These are phyloP conservation scores for Alliaria petiolata DNA, from an alignment of 345 rosid genomes.

Conservation along the genomic window DNA sequence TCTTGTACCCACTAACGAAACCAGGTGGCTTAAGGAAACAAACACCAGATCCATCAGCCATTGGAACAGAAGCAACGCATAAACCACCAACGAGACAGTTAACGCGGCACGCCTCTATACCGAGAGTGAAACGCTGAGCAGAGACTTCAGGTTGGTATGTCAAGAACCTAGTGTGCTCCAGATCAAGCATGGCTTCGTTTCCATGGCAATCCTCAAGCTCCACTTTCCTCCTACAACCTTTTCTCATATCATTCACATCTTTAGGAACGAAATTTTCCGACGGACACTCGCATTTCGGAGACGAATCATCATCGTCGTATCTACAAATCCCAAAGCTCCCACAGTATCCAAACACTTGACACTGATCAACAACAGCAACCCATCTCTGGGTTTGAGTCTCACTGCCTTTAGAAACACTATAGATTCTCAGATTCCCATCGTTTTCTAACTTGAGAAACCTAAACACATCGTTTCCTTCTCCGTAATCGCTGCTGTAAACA, in stretches of 20 bases:
- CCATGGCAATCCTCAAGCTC: slow-evolving; percentile 52
- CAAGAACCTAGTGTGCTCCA: slow-evolving; percentile 51
- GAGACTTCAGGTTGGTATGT: slow-evolving; percentile 43
- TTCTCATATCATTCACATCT: slow-evolving; percentile 43
- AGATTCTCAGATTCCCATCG: slow-evolving; percentile 69
- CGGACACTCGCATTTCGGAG: slow-evolving; percentile 59
- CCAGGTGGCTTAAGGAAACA: slow-evolving; percentile 47
- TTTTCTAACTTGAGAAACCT: slow-evolving; percentile 53
- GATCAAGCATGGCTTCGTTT: slow-evolving; percentile 44
- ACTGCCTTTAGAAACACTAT: slow-evolving; percentile 36
- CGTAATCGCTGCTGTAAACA: slow-evolving; percentile 52
- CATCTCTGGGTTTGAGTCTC: slow-evolving; percentile 32
- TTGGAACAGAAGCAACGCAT: slow-evolving; percentile 54
- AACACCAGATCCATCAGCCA: slow-evolving; percentile 55
- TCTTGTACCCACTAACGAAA: slow-evolving; percentile 49
- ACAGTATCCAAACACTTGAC: slow-evolving; percentile 62
- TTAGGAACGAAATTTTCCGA: slow-evolving; percentile 55
- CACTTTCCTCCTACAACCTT: slow-evolving; percentile 59
- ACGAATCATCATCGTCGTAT: slow-evolving; percentile 28
- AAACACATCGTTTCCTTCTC: slow-evolving; percentile 42
- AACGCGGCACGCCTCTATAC: slow-evolving; percentile 49
- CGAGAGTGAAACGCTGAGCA: slow-evolving; percentile 40
- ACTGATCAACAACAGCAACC: slow-evolving; percentile 63
- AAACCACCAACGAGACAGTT: slow-evolving; percentile 45
- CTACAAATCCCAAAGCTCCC: slow-evolving; percentile 65